Conservation (phyloP, 2,329 filamentous ascomycete species). For the Scytalidium sp. region DNA sequence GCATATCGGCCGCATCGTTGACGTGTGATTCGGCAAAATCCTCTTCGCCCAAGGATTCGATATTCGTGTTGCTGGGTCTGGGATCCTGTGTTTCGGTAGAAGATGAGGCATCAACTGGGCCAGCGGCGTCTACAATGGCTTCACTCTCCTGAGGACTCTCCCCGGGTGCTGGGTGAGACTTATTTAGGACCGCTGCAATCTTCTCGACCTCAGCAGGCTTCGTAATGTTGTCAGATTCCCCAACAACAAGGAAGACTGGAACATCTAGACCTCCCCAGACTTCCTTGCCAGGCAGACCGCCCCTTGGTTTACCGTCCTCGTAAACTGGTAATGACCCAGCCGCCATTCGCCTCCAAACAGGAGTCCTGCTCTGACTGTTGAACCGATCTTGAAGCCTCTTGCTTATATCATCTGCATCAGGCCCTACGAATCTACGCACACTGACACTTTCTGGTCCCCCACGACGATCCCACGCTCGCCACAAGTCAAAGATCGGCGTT, state of each 20-base stretch:
- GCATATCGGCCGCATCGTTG: constrained; percentile 32
- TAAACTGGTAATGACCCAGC: constrained; percentile 66
- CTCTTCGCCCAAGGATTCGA: constrained; percentile 35
- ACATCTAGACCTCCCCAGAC: constrained; percentile 70
- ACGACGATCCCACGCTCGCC: constrained; percentile 73
- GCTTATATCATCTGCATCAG: constrained; percentile 61
- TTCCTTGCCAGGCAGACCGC: constrained; percentile 66
- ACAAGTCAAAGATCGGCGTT: constrained; percentile 68
- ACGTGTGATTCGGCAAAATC: constrained; percentile 32
- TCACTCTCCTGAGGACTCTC: constrained; percentile 27
- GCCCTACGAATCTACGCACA: constrained; percentile 73
- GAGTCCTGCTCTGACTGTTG: constrained; percentile 80
- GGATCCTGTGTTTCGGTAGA: constrained; percentile 16
- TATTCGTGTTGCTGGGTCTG: constrained; percentile 23
- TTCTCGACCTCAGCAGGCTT: constrained; percentile 67
- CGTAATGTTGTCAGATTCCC: constrained; percentile 73
- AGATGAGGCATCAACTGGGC: constrained; percentile 38
- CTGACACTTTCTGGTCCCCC: constrained; percentile 77
- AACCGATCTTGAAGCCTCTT: constrained; percentile 67
- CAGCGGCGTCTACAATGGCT: constrained; percentile 45
- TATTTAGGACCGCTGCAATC: constrained; percentile 48
- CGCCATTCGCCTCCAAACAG: constrained; percentile 80
- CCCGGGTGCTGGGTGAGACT: constrained; percentile 20
- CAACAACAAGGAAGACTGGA: constrained; percentile 77
- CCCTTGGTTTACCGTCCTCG: constrained; percentile 45